A percentile compares a stretch with the other conserved stretches of the same genome.
These are phyloP conservation scores for Mycena capillaripes DNA, from an alignment of 768 basidiomycete genomes.

Conservation along the genomic window DNA sequence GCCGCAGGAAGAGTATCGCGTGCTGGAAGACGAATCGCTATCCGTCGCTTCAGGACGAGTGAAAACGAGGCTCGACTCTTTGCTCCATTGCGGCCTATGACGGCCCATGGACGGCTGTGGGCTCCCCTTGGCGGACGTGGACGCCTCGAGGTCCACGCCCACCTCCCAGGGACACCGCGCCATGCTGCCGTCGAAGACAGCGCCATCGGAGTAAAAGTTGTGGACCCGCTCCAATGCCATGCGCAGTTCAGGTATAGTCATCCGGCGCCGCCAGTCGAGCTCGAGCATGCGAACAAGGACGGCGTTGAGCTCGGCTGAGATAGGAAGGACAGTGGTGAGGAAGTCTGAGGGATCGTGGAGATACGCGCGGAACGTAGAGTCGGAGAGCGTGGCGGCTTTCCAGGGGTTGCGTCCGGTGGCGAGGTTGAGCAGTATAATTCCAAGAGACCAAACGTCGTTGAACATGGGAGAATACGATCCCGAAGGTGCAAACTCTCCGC, in stretches of 20 bases:
- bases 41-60: conserved; percentile 23
- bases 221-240: conserved; percentile 67
- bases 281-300: conserved; percentile 82
- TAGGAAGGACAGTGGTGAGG: conserved; percentile 88
- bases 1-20: conserved; percentile 59
- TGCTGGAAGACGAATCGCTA: conserved; percentile 37
- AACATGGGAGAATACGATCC: conserved; percentile 86
- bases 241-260: conserved; percentile 69
- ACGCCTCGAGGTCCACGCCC: conserved; percentile 65
- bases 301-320: conserved; percentile 80
- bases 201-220: conserved; percentile 81
- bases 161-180: conserved; percentile 85
- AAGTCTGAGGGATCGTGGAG: conserved; percentile 82
- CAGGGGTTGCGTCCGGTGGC: conserved; percentile 96
- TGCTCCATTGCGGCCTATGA: conserved; percentile 58
- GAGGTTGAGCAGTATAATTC: conserved; percentile 96
- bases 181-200: conserved; percentile 85
- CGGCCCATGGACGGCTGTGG: conserved; percentile 36
- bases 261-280: conserved; percentile 72
- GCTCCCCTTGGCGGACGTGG: conserved; percentile 41
- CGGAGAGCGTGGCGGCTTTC: conserved; percentile 87
- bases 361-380: conserved; percentile 93
- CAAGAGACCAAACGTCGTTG: conserved; percentile 98
- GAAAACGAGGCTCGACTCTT: conserved; percentile 48
- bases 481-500: conserved; percentile 73